Evolutionary conservation across 225 moss, liverwort and hornwort genomes (phyloP), one percentile per base, ranked within the genome.

Genomic region (Ulota crispa): DNA sequence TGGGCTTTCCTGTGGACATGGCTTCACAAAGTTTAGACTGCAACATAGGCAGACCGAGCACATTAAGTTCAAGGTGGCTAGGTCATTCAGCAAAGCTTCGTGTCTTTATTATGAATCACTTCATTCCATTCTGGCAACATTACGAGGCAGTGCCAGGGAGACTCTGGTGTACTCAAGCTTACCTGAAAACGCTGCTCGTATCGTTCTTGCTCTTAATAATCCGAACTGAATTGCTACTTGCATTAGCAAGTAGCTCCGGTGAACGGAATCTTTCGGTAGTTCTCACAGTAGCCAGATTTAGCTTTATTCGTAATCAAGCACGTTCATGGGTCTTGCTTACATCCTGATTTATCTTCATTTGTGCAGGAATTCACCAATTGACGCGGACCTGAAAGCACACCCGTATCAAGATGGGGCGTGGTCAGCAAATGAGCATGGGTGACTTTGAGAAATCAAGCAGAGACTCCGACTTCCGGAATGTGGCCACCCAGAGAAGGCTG

Each of bases 351-450:
- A 21, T 39, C 53, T 45, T 37, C 65, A 47, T 39, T 57, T 31
- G 60, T 74, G 72, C 85, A 85, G 82, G 82, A 27, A 72, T 68
- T 73, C 47, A 63, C 37, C 21, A 78, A 59, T 52, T 74, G 83
- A 82, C 41, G 31, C 52, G 73, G 56, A 56, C 47, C 77, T 88
- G 85, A 85, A 50, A 72, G 71, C 67, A 24, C 47, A 62, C 56
- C 43, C 3, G 61, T 72, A 53, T 68, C 53, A 63, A 83, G 80
- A 90, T 90, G 90, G 90, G 90, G 32, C 84, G 78, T 37, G 90
- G 88, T 47, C 80, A 83, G 76, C 86, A 88, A 20, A 80, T 84
- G 80, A 83, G 64, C 41, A 56, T 83, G 62, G 27, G 55, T 37
- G 87, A 80, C 15, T 31, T 73, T 41, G 88, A 90, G 78, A 88